phyloP scores from a whole-genome alignment of 305 asterid genomes.

The Rubia occidens region DNA sequence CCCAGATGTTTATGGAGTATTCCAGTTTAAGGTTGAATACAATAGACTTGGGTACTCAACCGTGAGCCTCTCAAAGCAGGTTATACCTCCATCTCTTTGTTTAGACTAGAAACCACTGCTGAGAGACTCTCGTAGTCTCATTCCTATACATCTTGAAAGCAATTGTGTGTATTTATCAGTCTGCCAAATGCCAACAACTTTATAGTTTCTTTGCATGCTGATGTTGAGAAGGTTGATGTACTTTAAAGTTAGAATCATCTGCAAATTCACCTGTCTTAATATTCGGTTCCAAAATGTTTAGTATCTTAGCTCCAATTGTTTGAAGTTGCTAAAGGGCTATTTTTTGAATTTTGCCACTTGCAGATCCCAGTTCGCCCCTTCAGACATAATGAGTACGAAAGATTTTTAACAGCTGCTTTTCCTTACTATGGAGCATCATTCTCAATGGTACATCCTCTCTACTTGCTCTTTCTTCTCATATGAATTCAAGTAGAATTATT shows the following conservation, averaged over 20 bases:
- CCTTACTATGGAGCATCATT: constrained; percentile 88
- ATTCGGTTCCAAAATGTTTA: neutral
- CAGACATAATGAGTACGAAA: constrained; percentile 79
- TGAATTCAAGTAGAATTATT: neutral
- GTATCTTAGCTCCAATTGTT: neutral
- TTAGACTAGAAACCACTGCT: neutral
- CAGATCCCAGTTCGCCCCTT: constrained; percentile 95
- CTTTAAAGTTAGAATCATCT: neutral
- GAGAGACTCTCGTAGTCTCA: neutral
- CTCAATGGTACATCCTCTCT: constrained; percentile 46
- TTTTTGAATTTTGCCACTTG: constrained; percentile 16
- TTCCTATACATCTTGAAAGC: neutral
- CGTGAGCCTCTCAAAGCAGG: constrained; percentile 69
- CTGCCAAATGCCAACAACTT: neutral
- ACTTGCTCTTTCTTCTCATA: constrained; percentile 10
- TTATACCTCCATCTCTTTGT: constrained; percentile 17
- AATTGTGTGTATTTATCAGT: neutral
- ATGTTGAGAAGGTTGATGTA: neutral
- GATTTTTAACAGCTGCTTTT: constrained; percentile 73
- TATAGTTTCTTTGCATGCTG: neutral
- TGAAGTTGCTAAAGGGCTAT: constrained; percentile 2
- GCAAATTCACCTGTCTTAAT: neutral
- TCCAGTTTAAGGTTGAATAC: constrained; percentile 79
- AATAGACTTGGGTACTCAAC: constrained; percentile 60
- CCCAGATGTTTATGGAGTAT: constrained; percentile 83